Conservation (phyloP, 2,329 filamentous ascomycete genomes). For the Cephalotrichum gorgonifer region DNA sequence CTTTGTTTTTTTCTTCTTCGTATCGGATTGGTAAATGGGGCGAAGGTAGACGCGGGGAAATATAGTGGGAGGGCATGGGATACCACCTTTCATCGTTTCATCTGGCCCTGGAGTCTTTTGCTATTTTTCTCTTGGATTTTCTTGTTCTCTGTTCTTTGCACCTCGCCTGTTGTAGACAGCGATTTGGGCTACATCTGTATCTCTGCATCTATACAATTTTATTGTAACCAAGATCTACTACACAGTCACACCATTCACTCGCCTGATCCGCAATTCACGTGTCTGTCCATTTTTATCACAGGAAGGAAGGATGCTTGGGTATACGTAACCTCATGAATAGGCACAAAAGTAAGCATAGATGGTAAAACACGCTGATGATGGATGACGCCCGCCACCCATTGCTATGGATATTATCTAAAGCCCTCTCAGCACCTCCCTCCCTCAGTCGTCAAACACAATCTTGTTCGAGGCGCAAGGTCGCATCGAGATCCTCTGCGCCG, state of each 20-base stretch:
- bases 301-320: too few relatives aligned
- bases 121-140: neutral
- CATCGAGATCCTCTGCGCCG: slow-evolving; percentile 41
- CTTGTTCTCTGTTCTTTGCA: slow-evolving; percentile 2
- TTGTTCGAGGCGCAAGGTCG: slow-evolving; percentile 26
- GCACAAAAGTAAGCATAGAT: too few relatives aligned
- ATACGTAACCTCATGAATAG: too few relatives aligned
- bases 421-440: neutral
- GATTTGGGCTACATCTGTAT: neutral
- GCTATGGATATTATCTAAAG: too few relatives aligned
- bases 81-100: neutral
- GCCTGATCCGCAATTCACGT: too few relatives aligned
- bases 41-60: neutral
- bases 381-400: too few relatives aligned
- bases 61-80: neutral
- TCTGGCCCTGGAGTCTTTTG: neutral
- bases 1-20: neutral
- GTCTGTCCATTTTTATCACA: too few relatives aligned
- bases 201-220: neutral
- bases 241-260: too few relatives aligned
- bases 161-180: neutral
- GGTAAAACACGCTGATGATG: too few relatives aligned
- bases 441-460: slow-evolving; percentile 40
- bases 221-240: too few relatives aligned
- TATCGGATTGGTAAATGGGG: neutral